Base-by-base conservation (phyloP, 2,329 filamentous ascomycete species). In the Hortaea werneckii region DNA sequence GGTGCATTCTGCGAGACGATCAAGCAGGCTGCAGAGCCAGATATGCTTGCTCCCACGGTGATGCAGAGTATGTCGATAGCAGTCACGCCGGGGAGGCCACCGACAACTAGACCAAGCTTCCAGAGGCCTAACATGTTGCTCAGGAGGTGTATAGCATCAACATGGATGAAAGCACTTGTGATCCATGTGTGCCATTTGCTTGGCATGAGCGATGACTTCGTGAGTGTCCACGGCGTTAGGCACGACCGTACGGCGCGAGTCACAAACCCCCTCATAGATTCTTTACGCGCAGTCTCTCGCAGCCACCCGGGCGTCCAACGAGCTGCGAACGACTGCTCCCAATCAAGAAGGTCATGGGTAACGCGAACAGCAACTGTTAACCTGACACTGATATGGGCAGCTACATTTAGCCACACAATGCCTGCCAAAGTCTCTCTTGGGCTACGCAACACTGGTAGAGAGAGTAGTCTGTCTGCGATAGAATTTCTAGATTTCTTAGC, bases 291-390 rank as follows among this genome's bases (percentile, higher is more conserved):
- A 20, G 20, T 20, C 20, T 20, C 20, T 20, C 20, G 20, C 20
- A 20, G 20, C 20, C 20, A 20, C 20, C 20, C 20, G 20, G 46
- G 42, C 10, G 45, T 30, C 46, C 46, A 48, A 12, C 40, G 27
- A 7, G 46, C 46, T 20, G 41, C 38, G 26, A 35, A 48, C 6
- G 39, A 45, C n/a, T 41, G 26, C 26, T 38, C 39, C 42, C 42
- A 48, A 34, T 37, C 29, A 9, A 9, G 7, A 9, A 41, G 29
- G 6, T 42, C 46, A 6, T 37, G 40, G 29, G 40, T 29, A 20
- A 28, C 27, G 28, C 13, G 7, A 28, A 8, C 10, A n/a, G 12
- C 26, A 29, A 41, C 10, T 10, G 40, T 12, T 40, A 26, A 9
- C 8, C 8, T n/a, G 37, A 20, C 11, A 26, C 37, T n/a, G 10